These are phyloP conservation scores for thale cress (Arabidopsis thaliana) DNA, from an alignment of 345 rosid genomes.

Conservation along the genomic window DNA sequence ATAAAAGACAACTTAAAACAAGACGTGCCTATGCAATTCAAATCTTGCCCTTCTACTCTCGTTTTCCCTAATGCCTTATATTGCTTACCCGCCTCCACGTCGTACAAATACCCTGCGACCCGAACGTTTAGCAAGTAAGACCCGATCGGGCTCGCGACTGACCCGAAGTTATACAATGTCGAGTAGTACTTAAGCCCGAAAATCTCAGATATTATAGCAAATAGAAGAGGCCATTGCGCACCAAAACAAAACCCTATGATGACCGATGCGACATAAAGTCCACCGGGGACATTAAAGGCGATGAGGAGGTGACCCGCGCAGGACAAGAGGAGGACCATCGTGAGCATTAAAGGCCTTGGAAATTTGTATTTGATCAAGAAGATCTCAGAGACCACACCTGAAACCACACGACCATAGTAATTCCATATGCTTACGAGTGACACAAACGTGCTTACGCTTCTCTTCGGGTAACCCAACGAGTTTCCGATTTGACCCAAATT, in stretches of 20 bases:
- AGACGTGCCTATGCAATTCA: slow-evolving; percentile 50
- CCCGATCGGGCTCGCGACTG: slow-evolving; percentile 57
- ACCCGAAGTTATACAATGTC: slow-evolving; percentile 54
- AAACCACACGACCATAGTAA: slow-evolving; percentile 56
- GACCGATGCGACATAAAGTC: slow-evolving; percentile 56
- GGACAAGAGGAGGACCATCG: slow-evolving; percentile 47
- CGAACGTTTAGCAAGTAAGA: slow-evolving; percentile 53
- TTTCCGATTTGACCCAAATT: slow-evolving; percentile 57
- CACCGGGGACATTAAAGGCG: slow-evolving; percentile 55
- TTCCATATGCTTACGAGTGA: slow-evolving; percentile 68
- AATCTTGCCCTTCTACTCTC: slow-evolving; percentile 39
- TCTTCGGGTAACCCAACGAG: slow-evolving; percentile 52
- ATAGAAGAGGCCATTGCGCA: slow-evolving; percentile 56
- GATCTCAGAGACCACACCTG: slow-evolving; percentile 57
- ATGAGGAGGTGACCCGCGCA: slow-evolving; percentile 57
- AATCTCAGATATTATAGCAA: slow-evolving; percentile 59
- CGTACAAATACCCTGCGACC: slow-evolving; percentile 60
- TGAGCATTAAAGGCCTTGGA: slow-evolving; percentile 56
- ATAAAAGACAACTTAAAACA: slow-evolving; percentile 55
- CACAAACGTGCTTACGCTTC: slow-evolving; percentile 52
- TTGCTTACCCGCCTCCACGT: slow-evolving; percentile 54
- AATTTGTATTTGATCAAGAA: slow-evolving; percentile 52
- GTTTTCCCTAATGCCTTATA: slow-evolving; percentile 33
- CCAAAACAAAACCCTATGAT: slow-evolving; percentile 62
- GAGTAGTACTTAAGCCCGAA: slow-evolving; percentile 64